Percentiles rank a stretch among this genome's conserved stretches.
phyloP scores from a whole-genome alignment of 1,284 basidiomycete genomes.

The Mycena sp. region DNA sequence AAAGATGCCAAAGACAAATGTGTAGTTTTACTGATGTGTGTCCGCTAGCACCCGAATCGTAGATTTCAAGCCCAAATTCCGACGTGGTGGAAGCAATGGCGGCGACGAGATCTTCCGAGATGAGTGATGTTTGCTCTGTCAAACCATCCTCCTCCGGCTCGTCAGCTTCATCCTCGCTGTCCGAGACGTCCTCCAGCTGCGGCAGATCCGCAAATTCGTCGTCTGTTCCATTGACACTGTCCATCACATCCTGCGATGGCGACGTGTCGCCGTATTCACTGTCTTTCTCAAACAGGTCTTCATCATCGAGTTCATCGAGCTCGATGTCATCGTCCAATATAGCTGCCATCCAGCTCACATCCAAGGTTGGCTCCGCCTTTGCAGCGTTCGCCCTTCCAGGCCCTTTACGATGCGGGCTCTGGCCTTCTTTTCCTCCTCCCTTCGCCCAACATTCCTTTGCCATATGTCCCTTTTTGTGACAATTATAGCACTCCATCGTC shows the following conservation, averaged over 20 bases:
- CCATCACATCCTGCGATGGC: background rate
- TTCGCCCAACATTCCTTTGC: conserved; percentile 35
- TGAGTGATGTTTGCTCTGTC: background rate
- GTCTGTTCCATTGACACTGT: background rate
- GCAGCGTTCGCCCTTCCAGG: background rate
- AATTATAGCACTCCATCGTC: conserved; percentile 28
- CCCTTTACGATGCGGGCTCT: conserved; percentile 30
- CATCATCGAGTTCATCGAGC: background rate
- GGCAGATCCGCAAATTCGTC: background rate
- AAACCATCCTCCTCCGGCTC: too few relatives aligned
- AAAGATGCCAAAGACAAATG: too few relatives aligned
- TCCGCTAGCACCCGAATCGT: background rate
- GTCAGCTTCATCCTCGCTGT: too few relatives aligned
- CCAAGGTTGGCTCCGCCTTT: background rate
- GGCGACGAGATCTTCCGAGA: background rate
- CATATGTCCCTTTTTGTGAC: conserved; percentile 35
- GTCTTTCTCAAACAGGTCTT: background rate
- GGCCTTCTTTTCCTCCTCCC: conserved; percentile 41
- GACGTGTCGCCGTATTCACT: background rate
- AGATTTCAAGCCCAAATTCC: background rate
- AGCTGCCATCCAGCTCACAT: background rate
- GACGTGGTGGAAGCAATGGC: background rate
- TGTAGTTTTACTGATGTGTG: too few relatives aligned
- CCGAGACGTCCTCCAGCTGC: too few relatives aligned
- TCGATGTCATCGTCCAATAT: background rate